Base-by-base conservation (phyloP, 2,329 filamentous ascomycete species). In the Xylariaceae sp. region DNA sequence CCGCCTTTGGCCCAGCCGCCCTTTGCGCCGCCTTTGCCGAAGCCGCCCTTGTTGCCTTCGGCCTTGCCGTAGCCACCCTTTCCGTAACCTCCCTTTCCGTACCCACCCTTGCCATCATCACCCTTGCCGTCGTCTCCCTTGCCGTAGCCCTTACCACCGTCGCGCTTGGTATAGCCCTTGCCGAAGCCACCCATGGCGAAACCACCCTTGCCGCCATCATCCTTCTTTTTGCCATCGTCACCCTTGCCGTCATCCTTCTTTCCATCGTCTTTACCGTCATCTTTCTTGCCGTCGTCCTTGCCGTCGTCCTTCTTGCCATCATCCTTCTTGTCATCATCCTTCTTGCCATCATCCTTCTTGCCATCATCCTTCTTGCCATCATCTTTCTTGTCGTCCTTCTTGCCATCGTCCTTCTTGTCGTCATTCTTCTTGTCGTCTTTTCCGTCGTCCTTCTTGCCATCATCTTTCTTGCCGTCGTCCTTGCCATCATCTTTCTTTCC, bases 41-140 rank as follows among this genome's bases (percentile, higher is more conserved):
- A 47, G n/a, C 7, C 48, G 2, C 48, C 48, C 18, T 50, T 49
- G n/a, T n/a, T n/a, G 11, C n/a, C 5, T 47, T 60, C 60, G 18
- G 60, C 53, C 23, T 58, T 60, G 41, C 58, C 60, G 49, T 54
- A 53, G 30, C 65, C 62, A 58, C 62, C 61, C 23, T 60, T 61
- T 18, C 37, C 37, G 9, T 41, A 30, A 30, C 37, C 11, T 41
- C 37, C 9, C 37, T 13, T 41, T 41, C 11, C 9, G 37, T 13
- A 41, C 23, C 65, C 64, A 41, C 61, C 54, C 10, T 61, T 52
- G 5, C 58, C 58, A 53, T 58, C 59, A 34, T 57, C 54, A 47
- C 55, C 61, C 17, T 55, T 55, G 17, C 61, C 51, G 15, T 61
- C 52, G 51, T 60, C 54, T 7, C 15, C 58, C 8, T 57, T 52